Conservation (phyloP, 805 yeast genomes). For the Myxozyma neotropica region DNA sequence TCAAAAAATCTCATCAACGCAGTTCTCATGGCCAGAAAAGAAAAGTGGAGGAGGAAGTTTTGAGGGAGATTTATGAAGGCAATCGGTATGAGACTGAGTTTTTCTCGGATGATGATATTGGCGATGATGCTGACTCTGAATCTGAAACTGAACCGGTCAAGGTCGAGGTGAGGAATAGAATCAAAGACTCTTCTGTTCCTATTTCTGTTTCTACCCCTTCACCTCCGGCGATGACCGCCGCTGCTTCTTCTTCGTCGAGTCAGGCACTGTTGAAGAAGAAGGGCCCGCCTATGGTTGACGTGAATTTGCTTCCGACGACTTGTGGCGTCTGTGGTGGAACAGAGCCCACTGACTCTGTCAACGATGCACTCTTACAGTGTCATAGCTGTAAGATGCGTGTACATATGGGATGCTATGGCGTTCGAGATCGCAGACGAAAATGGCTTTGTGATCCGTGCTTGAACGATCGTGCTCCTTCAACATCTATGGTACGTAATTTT, state of each 20-base stretch:
- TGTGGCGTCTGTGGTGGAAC: conserved; percentile 63
- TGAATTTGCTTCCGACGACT: conserved; percentile 17
- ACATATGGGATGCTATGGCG: conserved; percentile 73
- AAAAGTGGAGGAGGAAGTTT: conserved; percentile 62
- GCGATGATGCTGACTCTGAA: conserved; percentile 11
- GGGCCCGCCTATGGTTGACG: conserved; percentile 5
- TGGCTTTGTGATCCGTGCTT: conserved; percentile 86
- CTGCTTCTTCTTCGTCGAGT: background rate
- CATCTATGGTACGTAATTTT: conserved; percentile 17
- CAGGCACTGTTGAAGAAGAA: background rate
- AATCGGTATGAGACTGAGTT: conserved; percentile 21
- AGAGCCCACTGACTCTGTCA: conserved; percentile 46
- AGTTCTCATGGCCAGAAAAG: conserved; percentile 58
- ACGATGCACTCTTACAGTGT: conserved; percentile 56
- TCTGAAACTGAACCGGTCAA: conserved; percentile 30
- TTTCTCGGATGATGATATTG: conserved; percentile 1
- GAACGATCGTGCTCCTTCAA: conserved; percentile 63
- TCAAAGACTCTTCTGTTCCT: background rate
- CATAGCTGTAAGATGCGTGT: conserved; percentile 67
- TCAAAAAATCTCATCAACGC: conserved; percentile 47
- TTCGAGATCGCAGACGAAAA: conserved; percentile 39
- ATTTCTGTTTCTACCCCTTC: background rate
- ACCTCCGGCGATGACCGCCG: no score
- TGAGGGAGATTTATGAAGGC: conserved; percentile 47
- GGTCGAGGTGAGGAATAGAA: background rate